Conservation (phyloP, 495 filamentous ascomycete genomes). For the Ascodesmis nigricans region DNA sequence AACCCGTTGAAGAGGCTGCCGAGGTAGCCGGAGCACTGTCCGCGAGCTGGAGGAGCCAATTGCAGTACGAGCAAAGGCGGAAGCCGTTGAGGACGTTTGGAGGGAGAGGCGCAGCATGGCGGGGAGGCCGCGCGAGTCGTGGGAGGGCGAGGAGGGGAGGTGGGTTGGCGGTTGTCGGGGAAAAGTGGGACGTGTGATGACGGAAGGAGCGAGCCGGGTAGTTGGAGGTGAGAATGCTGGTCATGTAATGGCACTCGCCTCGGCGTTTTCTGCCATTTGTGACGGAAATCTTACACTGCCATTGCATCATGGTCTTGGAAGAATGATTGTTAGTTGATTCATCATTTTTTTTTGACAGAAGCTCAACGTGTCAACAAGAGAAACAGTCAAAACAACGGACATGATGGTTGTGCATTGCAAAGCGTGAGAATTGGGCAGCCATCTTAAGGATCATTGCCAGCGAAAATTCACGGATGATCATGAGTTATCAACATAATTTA, state of each 20-base stretch:
- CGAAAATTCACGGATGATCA: no score
- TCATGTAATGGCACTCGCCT: not conserved
- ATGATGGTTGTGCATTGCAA: no score
- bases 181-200: not conserved
- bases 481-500: no score
- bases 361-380: no score
- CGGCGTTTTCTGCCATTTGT: not conserved
- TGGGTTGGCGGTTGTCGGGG: not conserved
- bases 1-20: no score
- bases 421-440: no score
- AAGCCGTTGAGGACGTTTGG: constrained; percentile 13
- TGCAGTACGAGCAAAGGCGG: constrained; percentile 16
- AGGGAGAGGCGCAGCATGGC: constrained; percentile 21
- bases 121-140: constrained; percentile 4
- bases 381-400: no score
- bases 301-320: not conserved
- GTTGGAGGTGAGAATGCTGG: constrained; percentile 7
- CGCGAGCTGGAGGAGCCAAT: constrained; percentile 10
- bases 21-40: no score
- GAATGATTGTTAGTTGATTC: no score
- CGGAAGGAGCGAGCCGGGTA: constrained; percentile 2
- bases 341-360: no score
- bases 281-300: not conserved
- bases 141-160: constrained; percentile 1
- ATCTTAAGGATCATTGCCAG: no score